Conservation (phyloP, 768 basidiomycete genomes). For the Mycena crocata region DNA sequence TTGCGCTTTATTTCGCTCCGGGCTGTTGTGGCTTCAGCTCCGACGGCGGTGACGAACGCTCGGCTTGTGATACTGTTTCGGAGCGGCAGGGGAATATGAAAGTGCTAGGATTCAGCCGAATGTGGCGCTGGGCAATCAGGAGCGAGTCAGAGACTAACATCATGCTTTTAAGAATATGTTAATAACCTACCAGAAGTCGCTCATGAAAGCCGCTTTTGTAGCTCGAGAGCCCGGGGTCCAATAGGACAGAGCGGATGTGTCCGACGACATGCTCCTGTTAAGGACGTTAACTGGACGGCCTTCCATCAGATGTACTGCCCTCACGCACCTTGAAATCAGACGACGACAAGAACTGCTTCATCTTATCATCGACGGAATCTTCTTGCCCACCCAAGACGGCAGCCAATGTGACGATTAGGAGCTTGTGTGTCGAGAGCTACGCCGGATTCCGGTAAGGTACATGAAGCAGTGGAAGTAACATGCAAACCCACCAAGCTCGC, state of each 20-base stretch:
- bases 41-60: neutral
- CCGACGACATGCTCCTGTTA: neutral
- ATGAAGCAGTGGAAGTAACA: neutral
- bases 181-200: neutral
- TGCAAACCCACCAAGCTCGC: neutral
- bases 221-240: no score
- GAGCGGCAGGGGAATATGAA: neutral
- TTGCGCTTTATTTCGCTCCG: neutral
- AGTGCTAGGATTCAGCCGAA: neutral
- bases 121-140: neutral
- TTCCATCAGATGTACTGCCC: no score
- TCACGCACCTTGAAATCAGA: neutral
- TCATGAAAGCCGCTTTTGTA: neutral
- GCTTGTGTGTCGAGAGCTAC: neutral
- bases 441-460: neutral
- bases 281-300: no score
- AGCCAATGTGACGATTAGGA: neutral
- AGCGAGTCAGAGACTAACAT: neutral
- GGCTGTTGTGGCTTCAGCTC: neutral
- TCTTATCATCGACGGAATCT: neutral
- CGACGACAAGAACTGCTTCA: neutral
- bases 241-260: neutral
- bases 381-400: neutral
- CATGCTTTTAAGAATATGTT: neutral
- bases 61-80: neutral